A percentile compares a stretch with the other conserved stretches of the same genome.
Conservation (phyloP, 2,329 filamentous ascomycete genomes). For the Trichoderma sp. region DNA sequence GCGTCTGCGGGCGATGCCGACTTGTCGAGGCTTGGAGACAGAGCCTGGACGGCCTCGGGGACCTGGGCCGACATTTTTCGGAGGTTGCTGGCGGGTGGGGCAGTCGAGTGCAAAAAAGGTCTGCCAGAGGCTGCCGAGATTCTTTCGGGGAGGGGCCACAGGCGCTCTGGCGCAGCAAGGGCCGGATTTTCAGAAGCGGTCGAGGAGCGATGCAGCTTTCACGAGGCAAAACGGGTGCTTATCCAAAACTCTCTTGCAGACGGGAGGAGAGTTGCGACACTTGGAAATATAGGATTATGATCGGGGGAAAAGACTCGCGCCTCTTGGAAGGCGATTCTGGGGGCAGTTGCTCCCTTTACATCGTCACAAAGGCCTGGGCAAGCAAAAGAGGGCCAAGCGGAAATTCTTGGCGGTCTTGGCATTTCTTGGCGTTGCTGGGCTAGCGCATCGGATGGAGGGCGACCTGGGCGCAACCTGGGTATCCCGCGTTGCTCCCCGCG, state of each 20-base stretch:
- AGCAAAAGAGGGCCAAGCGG: slow-evolving; percentile 41
- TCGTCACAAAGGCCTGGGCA: slow-evolving; percentile 39
- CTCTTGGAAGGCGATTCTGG: slow-evolving; percentile 16
- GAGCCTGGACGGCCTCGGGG: slow-evolving; percentile 31
- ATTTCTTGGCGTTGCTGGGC: slow-evolving; percentile 27
- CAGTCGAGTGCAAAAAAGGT: slow-evolving; percentile 9
- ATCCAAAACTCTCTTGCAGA: neutral
- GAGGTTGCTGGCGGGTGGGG: slow-evolving; percentile 13
- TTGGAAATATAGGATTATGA: slow-evolving; percentile 9
- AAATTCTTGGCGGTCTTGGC: slow-evolving; percentile 40
- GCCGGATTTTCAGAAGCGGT: neutral
- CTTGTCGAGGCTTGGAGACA: slow-evolving; percentile 33
- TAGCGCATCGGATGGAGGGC: slow-evolving; percentile 28
- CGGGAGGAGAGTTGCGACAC: neutral
- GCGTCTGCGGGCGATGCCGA: slow-evolving; percentile 15
- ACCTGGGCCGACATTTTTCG: slow-evolving; percentile 39
- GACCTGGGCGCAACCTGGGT: neutral
- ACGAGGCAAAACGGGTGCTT: neutral
- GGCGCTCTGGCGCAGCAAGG: slow-evolving; percentile 20
- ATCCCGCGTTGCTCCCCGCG: too few species aligned
- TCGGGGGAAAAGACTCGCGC: slow-evolving; percentile 23
- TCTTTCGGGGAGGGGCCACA: slow-evolving; percentile 19
- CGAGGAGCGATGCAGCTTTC: slow-evolving; percentile 19
- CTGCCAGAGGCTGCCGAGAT: slow-evolving; percentile 13
- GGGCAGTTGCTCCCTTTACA: slow-evolving; percentile 40